Evolutionary conservation across 306 rosid genomes (phyloP).

Genomic region (Dryas alaskensis): DNA sequence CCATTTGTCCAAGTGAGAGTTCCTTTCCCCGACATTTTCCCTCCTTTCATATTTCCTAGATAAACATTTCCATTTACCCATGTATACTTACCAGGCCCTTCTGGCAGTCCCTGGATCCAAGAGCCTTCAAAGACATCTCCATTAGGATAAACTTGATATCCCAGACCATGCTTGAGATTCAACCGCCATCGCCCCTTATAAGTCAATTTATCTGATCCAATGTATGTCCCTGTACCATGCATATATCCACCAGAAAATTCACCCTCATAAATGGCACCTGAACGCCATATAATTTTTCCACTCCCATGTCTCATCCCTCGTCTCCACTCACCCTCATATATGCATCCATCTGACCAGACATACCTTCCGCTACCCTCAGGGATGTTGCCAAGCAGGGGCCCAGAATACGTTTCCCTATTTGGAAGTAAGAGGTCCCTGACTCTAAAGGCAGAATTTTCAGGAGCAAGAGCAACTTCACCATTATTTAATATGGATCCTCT

Average conservation of each 20-base stretch:
- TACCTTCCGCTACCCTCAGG: constrained; percentile 87
- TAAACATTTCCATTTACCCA: constrained; percentile 92
- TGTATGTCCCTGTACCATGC: constrained; percentile 77
- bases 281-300: constrained; percentile 68
- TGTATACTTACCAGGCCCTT: constrained; percentile 93
- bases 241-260: constrained; percentile 91
- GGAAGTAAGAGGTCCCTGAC: constrained; percentile 63
- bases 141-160: constrained; percentile 81
- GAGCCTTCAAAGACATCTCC: constrained; percentile 93
- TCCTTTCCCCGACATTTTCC: constrained; percentile 95
- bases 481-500: constrained; percentile 35
- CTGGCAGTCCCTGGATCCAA: constrained; percentile 93
- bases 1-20: constrained; percentile 90
- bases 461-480: constrained; percentile 46
- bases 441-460: constrained; percentile 69
- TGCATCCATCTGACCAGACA: constrained; percentile 86
- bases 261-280: constrained; percentile 79
- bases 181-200: constrained; percentile 93
- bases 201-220: constrained; percentile 50
- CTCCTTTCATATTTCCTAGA: constrained; percentile 92
- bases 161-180: constrained; percentile 90
- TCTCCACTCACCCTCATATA: constrained; percentile 95
- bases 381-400: constrained; percentile 70
- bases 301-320: constrained; percentile 87
- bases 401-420: constrained; percentile 72